phyloP scores from a whole-genome alignment of 495 filamentous ascomycete genomes.

The Filosporella fistucella region DNA sequence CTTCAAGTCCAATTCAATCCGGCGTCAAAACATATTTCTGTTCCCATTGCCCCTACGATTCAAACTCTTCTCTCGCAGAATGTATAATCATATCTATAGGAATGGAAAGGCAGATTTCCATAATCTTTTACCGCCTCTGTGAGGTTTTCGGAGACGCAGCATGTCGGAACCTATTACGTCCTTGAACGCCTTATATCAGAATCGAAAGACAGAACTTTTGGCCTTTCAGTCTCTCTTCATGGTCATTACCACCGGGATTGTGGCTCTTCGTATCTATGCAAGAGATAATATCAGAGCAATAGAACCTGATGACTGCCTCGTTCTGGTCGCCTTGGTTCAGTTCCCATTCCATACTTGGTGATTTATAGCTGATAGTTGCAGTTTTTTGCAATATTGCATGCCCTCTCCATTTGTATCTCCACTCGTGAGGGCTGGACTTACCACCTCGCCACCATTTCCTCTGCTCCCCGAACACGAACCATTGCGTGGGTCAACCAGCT shows the following conservation, averaged over 20 bases:
- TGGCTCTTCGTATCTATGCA: neutral
- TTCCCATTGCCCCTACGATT: no score
- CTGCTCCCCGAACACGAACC: neutral
- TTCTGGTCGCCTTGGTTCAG: neutral
- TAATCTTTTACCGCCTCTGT: no score
- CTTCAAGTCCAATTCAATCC: no score
- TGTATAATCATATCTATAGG: no score
- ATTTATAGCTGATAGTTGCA: neutral
- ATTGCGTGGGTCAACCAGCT: slow-evolving; percentile 7
- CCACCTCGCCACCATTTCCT: slow-evolving; percentile 2
- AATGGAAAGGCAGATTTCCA: no score
- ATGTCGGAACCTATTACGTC: no score
- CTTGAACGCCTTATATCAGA: no score
- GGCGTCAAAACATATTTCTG: no score
- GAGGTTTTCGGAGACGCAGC: no score
- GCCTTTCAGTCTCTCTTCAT: neutral
- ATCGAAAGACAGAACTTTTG: neutral
- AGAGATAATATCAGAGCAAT: neutral
- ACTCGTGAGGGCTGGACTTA: slow-evolving; percentile 6
- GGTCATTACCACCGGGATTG: neutral
- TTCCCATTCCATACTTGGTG: neutral
- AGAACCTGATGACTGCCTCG: slow-evolving; percentile 1
- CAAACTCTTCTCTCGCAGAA: no score
- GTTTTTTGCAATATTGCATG: neutral
- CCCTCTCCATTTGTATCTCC: slow-evolving; percentile 1